Evolutionary conservation across 2,329 filamentous ascomycete species (phyloP), one percentile per base, ranked within the genome.

Genomic region (Ceratocystis harringtonii): DNA sequence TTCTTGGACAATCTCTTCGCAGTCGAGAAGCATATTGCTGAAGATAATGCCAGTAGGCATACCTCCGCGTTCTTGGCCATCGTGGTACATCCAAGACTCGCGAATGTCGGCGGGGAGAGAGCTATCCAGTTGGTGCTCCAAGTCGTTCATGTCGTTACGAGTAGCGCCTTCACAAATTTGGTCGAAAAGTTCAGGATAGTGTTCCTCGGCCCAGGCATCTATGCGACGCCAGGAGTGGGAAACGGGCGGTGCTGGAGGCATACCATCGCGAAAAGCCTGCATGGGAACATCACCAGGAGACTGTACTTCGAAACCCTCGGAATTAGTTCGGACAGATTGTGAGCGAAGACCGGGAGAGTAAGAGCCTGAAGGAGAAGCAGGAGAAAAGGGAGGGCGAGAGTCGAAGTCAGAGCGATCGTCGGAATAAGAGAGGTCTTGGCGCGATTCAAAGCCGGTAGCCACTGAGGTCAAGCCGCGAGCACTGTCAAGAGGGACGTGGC

Each of bases 1-100:
- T 74, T 99, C 94, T 74, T 96, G 91, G 25, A 96, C 87, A 70
- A 99, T 96, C 73, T 99, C 94, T 75, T 99, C 94, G 73, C 94
- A 97, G 75, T 99, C 94, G 66, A 99, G 83, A 69, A 99, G 78
- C 94, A 99, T 99, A 73, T 85, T 88, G 68, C 92, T 84, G 71
- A 99, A 97, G 68, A 99, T 84, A 70, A 97, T 88, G 69, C 94
- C 94, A 0, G 92, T 96, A 0, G 94, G 94, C 66, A 82, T 81
- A 69, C 94, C 94, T 68, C 91, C 90, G 69, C 94, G 88, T 77
- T 99, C 94, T 76, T 99, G 94, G n/a, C 94, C 94, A 72, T 99
- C 94, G 74, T 99, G 94, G 64, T 90, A 75, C 78, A 89, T 85
- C 71, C 96, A 78, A 1, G 94, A 97, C 72, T 99, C 92, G 70